Evolutionary conservation across 345 rosid species (phyloP), one percentile per base, ranked within the genome.

Genomic region (Acer negundo): DNA sequence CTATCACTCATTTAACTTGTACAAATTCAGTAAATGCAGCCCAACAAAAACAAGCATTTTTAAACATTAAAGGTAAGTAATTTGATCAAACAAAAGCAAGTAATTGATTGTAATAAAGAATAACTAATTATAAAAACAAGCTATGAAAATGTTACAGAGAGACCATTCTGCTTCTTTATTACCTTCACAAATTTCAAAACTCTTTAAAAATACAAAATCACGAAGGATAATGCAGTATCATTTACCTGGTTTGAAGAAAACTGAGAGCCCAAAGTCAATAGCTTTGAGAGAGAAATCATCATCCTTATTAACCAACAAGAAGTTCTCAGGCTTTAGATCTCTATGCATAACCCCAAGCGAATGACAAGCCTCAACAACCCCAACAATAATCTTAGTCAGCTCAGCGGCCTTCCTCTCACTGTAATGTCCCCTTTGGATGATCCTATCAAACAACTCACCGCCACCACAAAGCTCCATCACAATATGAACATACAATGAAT

Each of bases 301-400:
- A 73, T 95, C 98, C 87, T 90, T 95, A 84, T 95, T 92, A 77
- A 95, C 98, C 88, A 95, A 82, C 92, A 95, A 85, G 88, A 95
- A 95, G 72, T 95, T 95, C 87, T 95, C 98, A 3, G 99, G 99
- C 89, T 95, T 95, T 61, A 95, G 88, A 84, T 95, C 99, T 87
- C 99, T 87, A 80, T 95, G 99, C 99, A 95, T 95, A 74, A 95
- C 99, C 65, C 99, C 96, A 31, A 95, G 97, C 1, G 99, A 95
- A 75, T 95, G 98, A 70, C 99, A 95, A 23, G 97, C 89, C 91
- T 92, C 98, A 63, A 95, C 98, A 70, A 95, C 99, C 75, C 99
- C 94, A 1, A 92, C 98, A 82, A 93, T 92, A 59, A 95, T 95
- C 88, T 83, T 95, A 6, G 97, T 95, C 83, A 95, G 82, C 74